These are phyloP conservation scores for Nepenthes gracilis DNA, from an alignment of 148 eudicot genomes.

Conservation along the genomic window DNA sequence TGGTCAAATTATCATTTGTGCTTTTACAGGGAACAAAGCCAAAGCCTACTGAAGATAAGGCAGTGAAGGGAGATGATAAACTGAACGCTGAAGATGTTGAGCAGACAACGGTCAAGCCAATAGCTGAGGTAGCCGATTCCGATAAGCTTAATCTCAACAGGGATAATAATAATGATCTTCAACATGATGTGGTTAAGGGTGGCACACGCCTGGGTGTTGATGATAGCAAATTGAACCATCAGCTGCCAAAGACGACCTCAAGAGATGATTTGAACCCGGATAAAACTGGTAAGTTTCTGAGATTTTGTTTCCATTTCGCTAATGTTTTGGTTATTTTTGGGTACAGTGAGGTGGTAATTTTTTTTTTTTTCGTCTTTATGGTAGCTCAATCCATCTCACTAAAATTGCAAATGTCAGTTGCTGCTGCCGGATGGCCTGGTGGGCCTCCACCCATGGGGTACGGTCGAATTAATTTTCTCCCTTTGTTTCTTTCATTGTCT, in stretches of 20 bases:
- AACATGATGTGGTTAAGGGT: conserved; percentile 40
- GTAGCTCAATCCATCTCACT: conserved; percentile 55
- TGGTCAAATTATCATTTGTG: no score
- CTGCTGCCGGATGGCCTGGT: conserved; percentile 72
- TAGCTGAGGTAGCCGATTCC: no score
- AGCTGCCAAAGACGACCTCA: conserved; percentile 11
- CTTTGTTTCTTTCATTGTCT: neutral
- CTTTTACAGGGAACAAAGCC: no score
- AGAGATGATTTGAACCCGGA: conserved; percentile 22
- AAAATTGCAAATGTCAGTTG: conserved; percentile 65
- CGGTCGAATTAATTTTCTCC: conserved; percentile 3
- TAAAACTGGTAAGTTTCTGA: no score
- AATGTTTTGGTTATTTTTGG: no score
- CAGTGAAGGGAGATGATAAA: no score
- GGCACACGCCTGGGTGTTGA: neutral
- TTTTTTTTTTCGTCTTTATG: no score
- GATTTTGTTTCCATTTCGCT: no score
- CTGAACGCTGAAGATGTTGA: no score
- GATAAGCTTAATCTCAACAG: conserved; percentile 4
- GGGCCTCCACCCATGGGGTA: conserved; percentile 93
- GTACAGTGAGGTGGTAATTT: no score
- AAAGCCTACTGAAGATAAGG: no score
- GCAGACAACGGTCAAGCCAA: no score
- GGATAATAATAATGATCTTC: conserved; percentile 32
- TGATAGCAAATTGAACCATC: neutral